Evolutionary conservation across 164 flowering plant genomes (phyloP), one percentile per base, ranked within the genome.

Genomic region (Tetracentron sinense): DNA sequence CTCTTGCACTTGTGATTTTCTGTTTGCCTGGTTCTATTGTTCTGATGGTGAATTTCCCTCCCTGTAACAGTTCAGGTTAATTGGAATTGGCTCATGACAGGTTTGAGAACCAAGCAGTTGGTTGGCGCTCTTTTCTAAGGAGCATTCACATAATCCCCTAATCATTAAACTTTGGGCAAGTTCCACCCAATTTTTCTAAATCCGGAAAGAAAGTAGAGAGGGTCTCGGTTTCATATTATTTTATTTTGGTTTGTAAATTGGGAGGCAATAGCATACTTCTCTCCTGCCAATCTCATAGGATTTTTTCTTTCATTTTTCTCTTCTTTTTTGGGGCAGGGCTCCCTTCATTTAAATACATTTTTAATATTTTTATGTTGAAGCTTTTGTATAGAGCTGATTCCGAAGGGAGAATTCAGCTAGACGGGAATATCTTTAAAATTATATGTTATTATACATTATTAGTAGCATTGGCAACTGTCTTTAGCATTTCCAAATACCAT

Each of bases 41-140:
- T n/a, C n/a, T n/a, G n/a, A n/a, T n/a, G n/a, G n/a, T n/a, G n/a
- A n/a, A n/a, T n/a, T n/a, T n/a, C n/a, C 5, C 4, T 51, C n/a
- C 20, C 15, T 62, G 19, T 0, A 16, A 50, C 72, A 73, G 76
- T 56, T 73, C 42, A 69, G 73, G 19, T 54, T 69, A 29, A 66
- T 74, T 23, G 77, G 77, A 22, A 69, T 74, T 17, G 64, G 70
- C 25, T 62, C 71, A 6, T 74, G 69, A 66, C 38, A n/a, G 48
- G 12, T 23, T 14, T 23, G 20, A 19, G 58, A 8, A 15, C 1
- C 30, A 22, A 56, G 25, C 20, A 20, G 28, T 42, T 16, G 28
- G 28, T 22, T 42, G 48, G n/a, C n/a, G 38, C 30, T 2, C 26
- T 59, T 31, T 44, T 16, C 6, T 10, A 16, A 42, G 50, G 62